Conservation (phyloP, 83 land plant species). For the Diphasiastrum complanatum region DNA sequence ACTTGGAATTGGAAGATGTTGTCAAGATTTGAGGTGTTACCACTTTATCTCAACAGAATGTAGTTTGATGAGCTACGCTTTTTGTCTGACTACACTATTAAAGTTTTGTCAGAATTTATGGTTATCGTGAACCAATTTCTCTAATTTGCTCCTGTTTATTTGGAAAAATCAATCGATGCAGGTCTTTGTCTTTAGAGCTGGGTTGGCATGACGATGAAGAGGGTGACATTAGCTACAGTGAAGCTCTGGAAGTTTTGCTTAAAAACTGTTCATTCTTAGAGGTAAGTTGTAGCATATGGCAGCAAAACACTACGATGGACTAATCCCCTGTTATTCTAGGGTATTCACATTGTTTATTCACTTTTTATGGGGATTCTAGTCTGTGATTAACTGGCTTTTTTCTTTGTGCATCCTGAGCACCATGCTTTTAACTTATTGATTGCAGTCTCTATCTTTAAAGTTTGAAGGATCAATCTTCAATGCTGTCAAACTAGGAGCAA, state of each 20-base stretch:
- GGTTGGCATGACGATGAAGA: neutral
- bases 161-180: no score
- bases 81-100: no score
- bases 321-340: neutral
- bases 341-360: neutral
- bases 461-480: slow-evolving; percentile 26
- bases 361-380: neutral
- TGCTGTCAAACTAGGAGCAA: slow-evolving; percentile 13
- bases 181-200: slow-evolving; percentile 35
- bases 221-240: neutral
- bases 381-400: neutral
- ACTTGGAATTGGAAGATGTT: slow-evolving; percentile 42
- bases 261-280: slow-evolving; percentile 27
- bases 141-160: no score
- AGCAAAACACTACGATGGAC: no score
- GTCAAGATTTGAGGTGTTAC: slow-evolving; percentile 45
- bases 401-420: no score
- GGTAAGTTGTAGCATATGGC: no score
- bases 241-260: slow-evolving; percentile 19
- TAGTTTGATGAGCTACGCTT: no score
- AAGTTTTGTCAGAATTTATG: no score
- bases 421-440: no score
- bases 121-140: no score
- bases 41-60: neutral
- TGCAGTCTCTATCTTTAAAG: slow-evolving; percentile 42